Evolutionary conservation across 192 early-diverging fungal species (phyloP), one percentile per base, ranked within the genome.

Genomic region (Coemansia sp.): DNA sequence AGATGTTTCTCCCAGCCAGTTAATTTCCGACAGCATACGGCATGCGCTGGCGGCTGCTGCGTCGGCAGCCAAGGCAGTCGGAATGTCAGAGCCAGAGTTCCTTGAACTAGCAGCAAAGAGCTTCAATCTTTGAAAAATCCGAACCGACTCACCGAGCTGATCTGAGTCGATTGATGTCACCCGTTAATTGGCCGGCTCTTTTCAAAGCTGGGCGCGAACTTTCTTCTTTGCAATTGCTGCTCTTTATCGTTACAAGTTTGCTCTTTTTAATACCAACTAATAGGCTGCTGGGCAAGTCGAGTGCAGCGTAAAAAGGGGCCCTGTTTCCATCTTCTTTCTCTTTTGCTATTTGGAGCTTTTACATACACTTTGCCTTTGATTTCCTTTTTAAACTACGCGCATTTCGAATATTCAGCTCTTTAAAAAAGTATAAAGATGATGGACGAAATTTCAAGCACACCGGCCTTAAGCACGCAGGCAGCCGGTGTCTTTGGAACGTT

Each of bases 391-490:
- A 35, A 35, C 49, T 9, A 23, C n/a, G 9, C 49, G 49, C 49
- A 17, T 51, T 51, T 51, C n/a, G 9, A 51, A 10, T 22, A 17
- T 17, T 51, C n/a, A 2, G 49, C 15, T 51, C 19, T 23, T 10
- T 22, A 14, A 51, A 11, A 37, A 53, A 57, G 7, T 6, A 1
- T 35, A 8, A 35, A 79, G 65, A 80, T 80, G 77, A 80, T 80
- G 77, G 71, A 73, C 57, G 77, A 80, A 62, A 70, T 59, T 15
- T 57, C 60, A 17, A 65, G 77, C 41, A 47, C 77, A 24, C 77
- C 69, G 59, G 77, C 77, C 41, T 59, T 80, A 50, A 80, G 68
- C 62, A 66, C 77, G 4, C 77, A 71, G 45, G 67, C 77, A 8
- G 60, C 68, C 23, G 77, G 77, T 23, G 29, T 74, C 15, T 53